Percentiles rank a stretch among this genome's conserved stretches.
Conservation (phyloP, 257 asterid genomes). For the Solanum tarijense region DNA sequence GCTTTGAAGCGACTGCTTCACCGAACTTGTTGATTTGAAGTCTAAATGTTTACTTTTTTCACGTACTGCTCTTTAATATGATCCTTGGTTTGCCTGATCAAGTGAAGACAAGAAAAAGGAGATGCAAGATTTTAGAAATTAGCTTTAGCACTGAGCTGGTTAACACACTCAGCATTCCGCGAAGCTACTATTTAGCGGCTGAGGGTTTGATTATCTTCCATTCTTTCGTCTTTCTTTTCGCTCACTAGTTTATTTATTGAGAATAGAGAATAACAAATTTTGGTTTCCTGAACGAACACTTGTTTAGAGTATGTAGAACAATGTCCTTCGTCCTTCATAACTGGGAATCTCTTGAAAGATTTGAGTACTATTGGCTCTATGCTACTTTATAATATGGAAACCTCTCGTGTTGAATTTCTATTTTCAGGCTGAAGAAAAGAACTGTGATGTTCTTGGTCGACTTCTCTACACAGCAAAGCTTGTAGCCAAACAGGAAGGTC, state of each 20-base stretch:
- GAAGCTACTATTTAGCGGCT: not conserved
- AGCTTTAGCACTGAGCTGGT: not conserved
- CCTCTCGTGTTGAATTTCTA: not conserved
- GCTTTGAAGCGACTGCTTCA: not conserved
- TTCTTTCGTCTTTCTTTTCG: not conserved
- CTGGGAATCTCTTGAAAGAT: not conserved
- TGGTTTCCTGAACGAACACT: not conserved
- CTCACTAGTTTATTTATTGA: not conserved
- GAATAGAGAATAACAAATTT: not conserved
- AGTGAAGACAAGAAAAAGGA: not conserved
- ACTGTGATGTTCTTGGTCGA: conserved; percentile 62
- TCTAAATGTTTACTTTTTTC: not conserved
- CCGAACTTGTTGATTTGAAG: not conserved
- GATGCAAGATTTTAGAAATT: not conserved
- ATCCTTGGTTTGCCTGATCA: not conserved
- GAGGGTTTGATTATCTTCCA: not conserved
- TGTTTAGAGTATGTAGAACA: not conserved
- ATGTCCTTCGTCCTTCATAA: not conserved
- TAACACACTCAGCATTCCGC: not conserved
- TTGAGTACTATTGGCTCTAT: not conserved
- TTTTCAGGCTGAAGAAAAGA: conserved; percentile 77
- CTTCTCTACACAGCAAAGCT: conserved; percentile 81
- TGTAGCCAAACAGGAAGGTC: conserved; percentile 88
- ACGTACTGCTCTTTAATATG: not conserved
- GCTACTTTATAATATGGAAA: not conserved